phyloP scores from a whole-genome alignment of 257 asterid species.

The Handroanthus guayacan region DNA sequence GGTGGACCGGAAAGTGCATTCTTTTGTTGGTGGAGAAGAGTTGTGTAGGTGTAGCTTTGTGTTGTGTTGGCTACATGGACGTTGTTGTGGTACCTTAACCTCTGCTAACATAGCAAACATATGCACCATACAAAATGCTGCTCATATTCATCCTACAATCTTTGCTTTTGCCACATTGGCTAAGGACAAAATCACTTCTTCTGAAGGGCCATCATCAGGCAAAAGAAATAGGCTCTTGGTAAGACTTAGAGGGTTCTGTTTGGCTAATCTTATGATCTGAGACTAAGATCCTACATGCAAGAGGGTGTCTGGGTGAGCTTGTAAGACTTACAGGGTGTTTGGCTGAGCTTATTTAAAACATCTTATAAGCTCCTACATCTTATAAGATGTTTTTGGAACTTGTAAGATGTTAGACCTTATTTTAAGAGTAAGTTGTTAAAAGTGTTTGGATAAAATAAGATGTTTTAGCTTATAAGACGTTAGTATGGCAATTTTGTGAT shows the following conservation, averaged over 20 bases:
- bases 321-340: too few relatives aligned
- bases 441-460: too few relatives aligned
- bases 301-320: too few relatives aligned
- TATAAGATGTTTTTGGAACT: too few relatives aligned
- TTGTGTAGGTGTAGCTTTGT: conserved; percentile 64
- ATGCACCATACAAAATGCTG: conserved; percentile 38
- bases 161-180: conserved; percentile 48
- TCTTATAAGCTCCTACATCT: too few relatives aligned
- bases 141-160: conserved; percentile 47
- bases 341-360: too few relatives aligned
- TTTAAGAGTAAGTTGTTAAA: too few relatives aligned
- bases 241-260: neutral
- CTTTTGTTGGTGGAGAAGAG: conserved; percentile 52
- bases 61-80: conserved; percentile 63
- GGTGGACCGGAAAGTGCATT: conserved; percentile 55
- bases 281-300: too few relatives aligned
- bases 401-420: too few relatives aligned
- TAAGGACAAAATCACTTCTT: conserved; percentile 43
- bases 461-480: too few relatives aligned
- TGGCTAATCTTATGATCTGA: too few relatives aligned
- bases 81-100: conserved; percentile 48
- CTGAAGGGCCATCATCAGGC: neutral
- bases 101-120: conserved; percentile 41
- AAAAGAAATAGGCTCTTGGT: conserved; percentile 25
- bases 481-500: too few relatives aligned